phyloP scores from a whole-genome alignment of 2,329 filamentous ascomycete species.

The Fusarium luffae region DNA sequence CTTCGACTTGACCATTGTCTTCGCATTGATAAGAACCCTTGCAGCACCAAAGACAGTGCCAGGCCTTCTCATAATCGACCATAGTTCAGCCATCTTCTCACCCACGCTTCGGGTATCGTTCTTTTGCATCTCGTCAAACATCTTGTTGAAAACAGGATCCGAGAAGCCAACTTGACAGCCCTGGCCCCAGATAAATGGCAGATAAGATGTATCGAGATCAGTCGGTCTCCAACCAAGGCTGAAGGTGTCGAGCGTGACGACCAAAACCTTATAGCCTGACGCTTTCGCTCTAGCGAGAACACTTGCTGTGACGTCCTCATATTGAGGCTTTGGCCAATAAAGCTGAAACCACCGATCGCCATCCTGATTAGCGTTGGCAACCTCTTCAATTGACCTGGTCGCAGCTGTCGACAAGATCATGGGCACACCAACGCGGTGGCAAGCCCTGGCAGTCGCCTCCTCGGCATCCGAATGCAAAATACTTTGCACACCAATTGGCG shows the following conservation, averaged over 20 bases:
- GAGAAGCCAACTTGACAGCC: constrained; percentile 72
- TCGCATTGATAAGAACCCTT: constrained; percentile 29
- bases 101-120: constrained; percentile 24
- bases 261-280: constrained; percentile 71
- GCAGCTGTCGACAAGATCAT: constrained; percentile 76
- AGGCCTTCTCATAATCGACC: constrained; percentile 34
- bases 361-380: constrained; percentile 67
- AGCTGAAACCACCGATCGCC: constrained; percentile 77
- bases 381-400: constrained; percentile 72
- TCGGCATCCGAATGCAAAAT: constrained; percentile 76
- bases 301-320: constrained; percentile 72
- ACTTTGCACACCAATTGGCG: constrained; percentile 75
- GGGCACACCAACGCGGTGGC: constrained; percentile 68
- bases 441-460: constrained; percentile 70
- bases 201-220: constrained; percentile 72
- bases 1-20: constrained; percentile 29
- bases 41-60: constrained; percentile 40
- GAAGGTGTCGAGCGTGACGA: constrained; percentile 80
- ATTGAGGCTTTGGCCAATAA: constrained; percentile 71
- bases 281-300: constrained; percentile 70
- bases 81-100: constrained; percentile 33
- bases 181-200: constrained; percentile 68
- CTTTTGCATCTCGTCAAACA: constrained; percentile 34
- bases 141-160: constrained; percentile 69
- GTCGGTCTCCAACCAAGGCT: constrained; percentile 74